Evolutionary conservation across 1,139 yeast species (phyloP).

Genomic region (Taiozyma sp.): DNA sequence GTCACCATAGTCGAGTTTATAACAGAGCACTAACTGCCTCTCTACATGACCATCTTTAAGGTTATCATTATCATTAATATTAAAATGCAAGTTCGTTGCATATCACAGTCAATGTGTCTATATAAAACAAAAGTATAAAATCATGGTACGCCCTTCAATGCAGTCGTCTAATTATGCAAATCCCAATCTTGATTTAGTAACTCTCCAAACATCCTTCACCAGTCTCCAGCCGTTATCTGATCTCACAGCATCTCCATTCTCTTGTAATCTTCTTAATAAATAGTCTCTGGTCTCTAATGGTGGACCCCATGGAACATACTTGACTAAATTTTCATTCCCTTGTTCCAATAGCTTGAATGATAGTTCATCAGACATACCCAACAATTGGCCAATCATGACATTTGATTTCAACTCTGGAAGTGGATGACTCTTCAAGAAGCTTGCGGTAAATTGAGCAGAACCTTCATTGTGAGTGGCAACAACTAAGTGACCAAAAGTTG

Average conservation of each 20-base stretch:
- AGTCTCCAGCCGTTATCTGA: conserved; percentile 80
- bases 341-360: conserved; percentile 68
- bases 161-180: not conserved
- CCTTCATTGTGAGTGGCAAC: conserved; percentile 88
- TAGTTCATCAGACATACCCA: conserved; percentile 94
- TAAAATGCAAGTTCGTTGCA: not conserved
- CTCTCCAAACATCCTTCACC: conserved; percentile 48
- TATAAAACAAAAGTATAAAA: not conserved
- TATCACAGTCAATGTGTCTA: not conserved
- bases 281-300: conserved; percentile 92
- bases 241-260: conserved; percentile 94
- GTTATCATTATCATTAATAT: not conserved
- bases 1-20: no score
- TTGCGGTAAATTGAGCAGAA: conserved; percentile 71
- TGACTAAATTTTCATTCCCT: conserved; percentile 69
- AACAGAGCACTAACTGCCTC: no score
- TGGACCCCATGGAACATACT: conserved; percentile 98
- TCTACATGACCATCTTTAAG: not conserved
- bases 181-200: conserved; percentile 36
- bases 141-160: not conserved
- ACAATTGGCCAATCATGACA: conserved; percentile 81
- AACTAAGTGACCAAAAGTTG: conserved; percentile 74
- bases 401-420: conserved; percentile 44
- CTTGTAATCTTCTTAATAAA: conserved; percentile 85
- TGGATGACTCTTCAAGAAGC: conserved; percentile 33